phyloP scores from a whole-genome alignment of 2,329 filamentous ascomycete genomes.

The Zymoseptoria ardabiliae region DNA sequence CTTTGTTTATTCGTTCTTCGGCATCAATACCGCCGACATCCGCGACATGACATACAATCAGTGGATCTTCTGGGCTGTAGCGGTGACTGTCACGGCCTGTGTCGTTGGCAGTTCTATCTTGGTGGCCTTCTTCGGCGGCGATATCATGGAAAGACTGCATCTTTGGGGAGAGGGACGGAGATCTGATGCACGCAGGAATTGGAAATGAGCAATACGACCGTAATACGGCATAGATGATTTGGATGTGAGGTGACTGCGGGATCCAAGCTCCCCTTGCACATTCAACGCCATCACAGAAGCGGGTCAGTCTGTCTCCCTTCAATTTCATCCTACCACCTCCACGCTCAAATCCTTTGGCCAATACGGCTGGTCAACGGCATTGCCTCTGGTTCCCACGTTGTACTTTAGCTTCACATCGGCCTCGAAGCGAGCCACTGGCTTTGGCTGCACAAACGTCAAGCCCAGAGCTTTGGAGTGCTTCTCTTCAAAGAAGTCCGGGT shows the following conservation, averaged over 20 bases:
- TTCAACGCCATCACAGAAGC: not conserved
- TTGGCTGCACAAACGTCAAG: conserved; percentile 34
- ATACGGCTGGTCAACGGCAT: conserved; percentile 42
- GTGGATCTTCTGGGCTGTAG: conserved; percentile 20
- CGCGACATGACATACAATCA: not conserved
- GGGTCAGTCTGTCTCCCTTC: not conserved
- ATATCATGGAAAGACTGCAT: conserved; percentile 31
- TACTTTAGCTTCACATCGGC: conserved; percentile 37
- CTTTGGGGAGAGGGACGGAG: conserved; percentile 25
- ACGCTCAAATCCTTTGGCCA: conserved; percentile 36
- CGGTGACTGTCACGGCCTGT: conserved; percentile 32
- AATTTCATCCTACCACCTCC: conserved; percentile 7
- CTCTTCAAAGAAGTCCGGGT: conserved; percentile 43
- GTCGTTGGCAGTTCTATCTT: conserved; percentile 34
- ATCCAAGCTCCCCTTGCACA: not conserved
- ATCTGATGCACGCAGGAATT: conserved; percentile 5
- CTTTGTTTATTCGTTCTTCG: conserved; percentile 9
- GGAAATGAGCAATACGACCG: conserved; percentile 10
- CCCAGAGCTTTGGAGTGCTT: conserved; percentile 34
- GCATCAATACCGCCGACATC: conserved; percentile 9
- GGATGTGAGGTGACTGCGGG: not conserved
- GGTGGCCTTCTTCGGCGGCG: conserved; percentile 36
- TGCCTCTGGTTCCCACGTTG: conserved; percentile 45
- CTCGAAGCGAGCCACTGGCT: conserved; percentile 39
- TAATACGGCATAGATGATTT: conserved; percentile 4